phyloP scores from a whole-genome alignment of 2,329 filamentous ascomycete species.

The Fusarium praegraminearum region DNA sequence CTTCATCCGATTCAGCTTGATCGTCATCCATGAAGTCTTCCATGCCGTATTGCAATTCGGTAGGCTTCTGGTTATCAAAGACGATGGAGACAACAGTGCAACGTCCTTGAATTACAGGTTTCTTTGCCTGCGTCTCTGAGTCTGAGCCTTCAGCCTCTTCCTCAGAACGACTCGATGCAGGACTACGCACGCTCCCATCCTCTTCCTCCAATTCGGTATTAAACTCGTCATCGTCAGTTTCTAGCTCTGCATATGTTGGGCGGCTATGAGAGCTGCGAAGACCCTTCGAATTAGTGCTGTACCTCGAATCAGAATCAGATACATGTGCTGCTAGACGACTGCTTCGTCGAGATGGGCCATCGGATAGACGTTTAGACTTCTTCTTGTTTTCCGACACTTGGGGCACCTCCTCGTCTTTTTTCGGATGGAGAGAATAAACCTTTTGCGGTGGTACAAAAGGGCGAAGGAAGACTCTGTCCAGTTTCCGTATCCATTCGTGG shows the following conservation, averaged over 20 bases:
- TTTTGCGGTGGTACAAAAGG: slow-evolving; percentile 56
- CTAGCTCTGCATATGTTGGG: slow-evolving; percentile 59
- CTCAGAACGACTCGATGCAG: slow-evolving; percentile 13
- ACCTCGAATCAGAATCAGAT: slow-evolving; percentile 44
- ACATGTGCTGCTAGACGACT: slow-evolving; percentile 51
- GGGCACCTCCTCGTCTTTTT: slow-evolving; percentile 9
- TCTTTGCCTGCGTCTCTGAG: slow-evolving; percentile 7
- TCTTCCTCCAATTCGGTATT: slow-evolving; percentile 45
- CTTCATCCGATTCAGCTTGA: slow-evolving; percentile 67
- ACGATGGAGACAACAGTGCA: slow-evolving; percentile 77
- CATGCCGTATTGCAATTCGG: slow-evolving; percentile 76
- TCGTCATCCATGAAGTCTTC: slow-evolving; percentile 75
- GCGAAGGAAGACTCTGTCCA: slow-evolving; percentile 75
- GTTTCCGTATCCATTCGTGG: slow-evolving; percentile 78
- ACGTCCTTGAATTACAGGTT: slow-evolving; percentile 72
- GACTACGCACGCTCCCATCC: slow-evolving; percentile 10
- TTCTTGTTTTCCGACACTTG: slow-evolving; percentile 35
- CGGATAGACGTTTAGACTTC: slow-evolving; percentile 27
- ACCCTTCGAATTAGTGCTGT: slow-evolving; percentile 36
- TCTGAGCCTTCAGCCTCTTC: slow-evolving; percentile 15
- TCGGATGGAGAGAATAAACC: slow-evolving; percentile 41
- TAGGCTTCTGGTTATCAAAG: slow-evolving; percentile 81
- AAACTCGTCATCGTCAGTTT: slow-evolving; percentile 60
- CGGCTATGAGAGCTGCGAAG: slow-evolving; percentile 36
- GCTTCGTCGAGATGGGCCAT: slow-evolving; percentile 54